Base-by-base conservation (phyloP, 2,329 filamentous ascomycete genomes). In the Diaporthe velutina region DNA sequence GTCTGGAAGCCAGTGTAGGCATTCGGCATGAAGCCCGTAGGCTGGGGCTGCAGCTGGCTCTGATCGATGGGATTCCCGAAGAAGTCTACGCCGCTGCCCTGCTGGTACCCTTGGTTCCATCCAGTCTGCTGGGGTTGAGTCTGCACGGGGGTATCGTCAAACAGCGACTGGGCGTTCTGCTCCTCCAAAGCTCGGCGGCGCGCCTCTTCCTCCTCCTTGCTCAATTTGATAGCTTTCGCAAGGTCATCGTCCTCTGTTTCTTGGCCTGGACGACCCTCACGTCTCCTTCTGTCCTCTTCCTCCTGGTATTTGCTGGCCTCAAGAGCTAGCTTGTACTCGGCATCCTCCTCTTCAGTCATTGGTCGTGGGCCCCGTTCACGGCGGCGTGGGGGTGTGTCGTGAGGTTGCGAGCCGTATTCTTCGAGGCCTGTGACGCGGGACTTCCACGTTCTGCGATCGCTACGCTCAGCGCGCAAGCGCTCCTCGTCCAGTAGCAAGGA, bases 81-180 rank as follows among this genome's bases (percentile, higher is more conserved):
- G 91, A 97, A 98, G 84, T 99, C 97, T 25, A 99, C 97, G 17
- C 95, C 95, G 74, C 94, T 94, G 82, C 98, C 96, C 85, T 99
- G 97, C 86, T 98, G 96, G 81, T 99, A 99, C 61, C 96, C 96
- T 85, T 98, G 96, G 84, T 98, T 98, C 86, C 95, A 95, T 48
- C 95, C 96, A 19, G 96, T 98, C 54, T 91, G 91, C 84, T 96
- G 95, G 48, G 94, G 90, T 79, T 95, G 93, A 5, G 87, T 83
- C 80, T 93, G 91, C 33, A 88, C 84, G 8, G 92, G 89, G 48
- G 91, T 90, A 79, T 98, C 94, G 79, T 98, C 96, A 80, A 99
- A 98, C n/a, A 99, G 89, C 28, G 95, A 92, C 64, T 93, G 89
- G 28, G 94, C 93, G 81, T 98, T 98, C 83, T 89, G 93, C 76